Percentiles rank a stretch among this genome's conserved stretches.
Evolutionary conservation across 768 basidiomycete genomes (phyloP).

Genomic region (Lactarius indigo): DNA sequence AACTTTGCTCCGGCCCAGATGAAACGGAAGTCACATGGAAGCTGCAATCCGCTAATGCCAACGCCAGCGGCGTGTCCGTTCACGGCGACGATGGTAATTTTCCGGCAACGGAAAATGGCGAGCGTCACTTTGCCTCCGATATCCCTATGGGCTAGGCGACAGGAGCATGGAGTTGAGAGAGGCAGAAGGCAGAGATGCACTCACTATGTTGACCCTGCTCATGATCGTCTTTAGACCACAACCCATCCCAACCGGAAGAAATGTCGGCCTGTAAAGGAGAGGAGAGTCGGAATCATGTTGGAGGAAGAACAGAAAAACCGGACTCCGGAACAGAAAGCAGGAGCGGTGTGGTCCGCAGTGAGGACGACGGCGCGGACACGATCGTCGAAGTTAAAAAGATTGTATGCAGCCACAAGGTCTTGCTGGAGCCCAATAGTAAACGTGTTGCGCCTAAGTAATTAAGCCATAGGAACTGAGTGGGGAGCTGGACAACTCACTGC

Average conservation of each 20-base stretch:
- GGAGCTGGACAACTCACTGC: constrained; percentile 34
- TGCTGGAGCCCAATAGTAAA: constrained; percentile 34
- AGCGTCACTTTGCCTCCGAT: constrained; percentile 45
- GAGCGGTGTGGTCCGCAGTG: constrained; percentile 48
- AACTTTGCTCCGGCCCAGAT: constrained; percentile 50
- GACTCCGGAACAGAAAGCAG: constrained; percentile 56
- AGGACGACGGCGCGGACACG: constrained; percentile 49
- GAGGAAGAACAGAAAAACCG: constrained; percentile 17
- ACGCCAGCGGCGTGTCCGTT: constrained; percentile 52
- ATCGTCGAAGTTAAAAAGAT: constrained; percentile 49
- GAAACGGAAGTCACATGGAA: constrained; percentile 52
- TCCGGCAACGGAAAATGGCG: constrained; percentile 50
- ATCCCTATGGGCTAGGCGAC: constrained; percentile 43
- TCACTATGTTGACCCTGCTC: constrained; percentile 47
- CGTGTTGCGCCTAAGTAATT: constrained; percentile 43
- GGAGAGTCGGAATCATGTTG: background rate
- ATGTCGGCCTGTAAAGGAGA: constrained; percentile 44
- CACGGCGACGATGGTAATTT: constrained; percentile 50
- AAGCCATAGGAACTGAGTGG: background rate
- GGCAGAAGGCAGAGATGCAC: constrained; percentile 6
- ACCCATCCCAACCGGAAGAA: constrained; percentile 43
- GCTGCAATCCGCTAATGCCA: constrained; percentile 48
- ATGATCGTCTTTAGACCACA: constrained; percentile 39
- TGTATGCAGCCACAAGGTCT: constrained; percentile 44
- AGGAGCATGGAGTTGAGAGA: background rate